A percentile compares a stretch with the other conserved stretches of the same genome.
phyloP scores from a whole-genome alignment of 106 monocot species.

The Dendrobium catenatum region DNA sequence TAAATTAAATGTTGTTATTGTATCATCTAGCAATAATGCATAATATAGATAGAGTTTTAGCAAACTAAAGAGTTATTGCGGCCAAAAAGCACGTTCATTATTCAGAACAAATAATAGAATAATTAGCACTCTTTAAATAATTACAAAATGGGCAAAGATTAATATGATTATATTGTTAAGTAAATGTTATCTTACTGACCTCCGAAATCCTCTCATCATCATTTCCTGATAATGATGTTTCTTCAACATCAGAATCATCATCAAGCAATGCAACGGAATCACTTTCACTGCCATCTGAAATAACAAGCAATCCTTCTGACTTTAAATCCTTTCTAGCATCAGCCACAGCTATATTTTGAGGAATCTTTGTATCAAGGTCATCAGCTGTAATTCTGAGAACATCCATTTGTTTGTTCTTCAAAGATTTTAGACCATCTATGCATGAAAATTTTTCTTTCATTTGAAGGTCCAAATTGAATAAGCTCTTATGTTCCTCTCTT shows the following conservation, averaged over 20 bases:
- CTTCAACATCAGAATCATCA: neutral
- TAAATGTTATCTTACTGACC: neutral
- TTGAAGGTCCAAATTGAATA: neutral
- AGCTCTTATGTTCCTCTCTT: neutral
- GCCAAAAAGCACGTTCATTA: neutral
- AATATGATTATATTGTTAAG: neutral
- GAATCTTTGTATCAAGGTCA: neutral
- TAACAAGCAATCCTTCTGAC: neutral
- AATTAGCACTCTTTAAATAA: neutral
- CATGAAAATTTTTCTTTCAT: neutral
- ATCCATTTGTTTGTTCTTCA: neutral
- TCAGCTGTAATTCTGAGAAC: neutral
- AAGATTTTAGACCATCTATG: neutral
- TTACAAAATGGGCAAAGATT: neutral
- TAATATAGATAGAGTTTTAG: neutral
- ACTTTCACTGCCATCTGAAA: neutral
- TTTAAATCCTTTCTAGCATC: neutral
- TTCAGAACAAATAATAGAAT: neutral
- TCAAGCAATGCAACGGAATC: neutral
- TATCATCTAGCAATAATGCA: neutral
- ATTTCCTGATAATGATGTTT: conserved; percentile 4
- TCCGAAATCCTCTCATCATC: conserved; percentile 10
- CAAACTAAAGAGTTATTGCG: neutral
- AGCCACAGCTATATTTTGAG: neutral
- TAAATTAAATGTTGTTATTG: neutral